Base-by-base conservation (phyloP, 306 rosid genomes). In the Rosa multiflora region DNA sequence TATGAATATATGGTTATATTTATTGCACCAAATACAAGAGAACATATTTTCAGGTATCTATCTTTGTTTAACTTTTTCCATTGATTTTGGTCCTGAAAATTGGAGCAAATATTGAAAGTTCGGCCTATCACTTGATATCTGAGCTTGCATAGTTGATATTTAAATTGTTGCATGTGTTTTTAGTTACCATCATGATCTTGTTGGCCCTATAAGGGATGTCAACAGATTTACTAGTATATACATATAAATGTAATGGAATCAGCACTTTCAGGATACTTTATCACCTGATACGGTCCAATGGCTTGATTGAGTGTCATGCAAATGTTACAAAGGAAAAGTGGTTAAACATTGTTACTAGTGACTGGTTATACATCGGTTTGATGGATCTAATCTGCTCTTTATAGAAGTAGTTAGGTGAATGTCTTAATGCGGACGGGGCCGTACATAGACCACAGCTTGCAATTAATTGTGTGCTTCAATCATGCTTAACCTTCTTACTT, bases 1-100 rank as follows among this genome's bases (percentile, higher is more conserved):
- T 92, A 90, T 73, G 42, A 39, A 6, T 67, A 8, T 67, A 15
- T 67, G 17, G 1, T 39, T 64, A 39, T 63, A 72, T 80, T 43
- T 32, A 46, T 56, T 71, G 48, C 6, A 43, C 49, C 10, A 62
- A 71, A 42, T 64, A 0, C 37, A 76, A 29, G 23, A 64, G 17
- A 59, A 48, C 49, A 5, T 63, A 23, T 53, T 21, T 68, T 42
- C 29, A 39, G 32, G 32, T 56, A 47, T 62, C 5, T 56, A 47
- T 62, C 5, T 21, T 4, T 75, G 18, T 18, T 43, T 12, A 10
- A 69, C 9, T 2, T 17, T 9, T 49, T 32, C 6, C 44, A 32
- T 8, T 72, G 14, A 23, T 35, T 73, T 53, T 53, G 35, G 18
- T n/a, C n/a, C 20, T 52, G 63, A 17, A 29, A 32, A 13, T 52